Percentiles rank a stretch among this genome's conserved stretches.
These are phyloP conservation scores for Drechslerella stenobrocha DNA, from an alignment of 2,329 filamentous ascomycete genomes.

Conservation along the genomic window DNA sequence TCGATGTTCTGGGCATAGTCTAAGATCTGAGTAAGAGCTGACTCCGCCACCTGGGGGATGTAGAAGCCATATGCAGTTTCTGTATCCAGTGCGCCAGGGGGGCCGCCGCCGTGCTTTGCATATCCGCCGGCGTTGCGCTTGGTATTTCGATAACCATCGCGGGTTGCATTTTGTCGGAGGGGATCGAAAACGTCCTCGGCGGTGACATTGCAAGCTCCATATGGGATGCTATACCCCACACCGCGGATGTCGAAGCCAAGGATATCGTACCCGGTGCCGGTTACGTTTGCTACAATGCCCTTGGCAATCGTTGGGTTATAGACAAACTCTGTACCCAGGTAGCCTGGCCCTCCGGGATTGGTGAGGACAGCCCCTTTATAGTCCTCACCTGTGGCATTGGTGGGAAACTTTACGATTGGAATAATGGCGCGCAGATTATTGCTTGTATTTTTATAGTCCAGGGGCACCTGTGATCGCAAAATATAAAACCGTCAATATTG, in stretches of 20 bases:
- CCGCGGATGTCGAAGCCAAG: conserved; percentile 39
- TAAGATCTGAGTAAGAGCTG: background rate
- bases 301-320: conserved; percentile 39
- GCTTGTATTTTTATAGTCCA: conserved; percentile 59
- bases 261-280: conserved; percentile 33
- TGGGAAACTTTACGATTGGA: conserved; percentile 29
- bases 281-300: conserved; percentile 9
- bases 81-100: background rate
- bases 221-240: conserved; percentile 30
- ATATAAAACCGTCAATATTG: too few species aligned
- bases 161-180: conserved; percentile 33
- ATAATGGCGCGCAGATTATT: conserved; percentile 50
- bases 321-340: conserved; percentile 56
- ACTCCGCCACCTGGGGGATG: conserved; percentile 4
- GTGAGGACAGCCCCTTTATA: conserved; percentile 55
- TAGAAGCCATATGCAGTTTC: conserved; percentile 21
- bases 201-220: conserved; percentile 16
- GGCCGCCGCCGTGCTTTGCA: background rate
- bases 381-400: conserved; percentile 51
- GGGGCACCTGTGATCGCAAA: conserved; percentile 56
- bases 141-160: background rate
- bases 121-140: background rate
- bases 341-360: conserved; percentile 59
- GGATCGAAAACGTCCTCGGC: conserved; percentile 23
- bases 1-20: background rate